Base-by-base conservation (phyloP, 257 asterid species). In the Salvia rosmarinus region DNA sequence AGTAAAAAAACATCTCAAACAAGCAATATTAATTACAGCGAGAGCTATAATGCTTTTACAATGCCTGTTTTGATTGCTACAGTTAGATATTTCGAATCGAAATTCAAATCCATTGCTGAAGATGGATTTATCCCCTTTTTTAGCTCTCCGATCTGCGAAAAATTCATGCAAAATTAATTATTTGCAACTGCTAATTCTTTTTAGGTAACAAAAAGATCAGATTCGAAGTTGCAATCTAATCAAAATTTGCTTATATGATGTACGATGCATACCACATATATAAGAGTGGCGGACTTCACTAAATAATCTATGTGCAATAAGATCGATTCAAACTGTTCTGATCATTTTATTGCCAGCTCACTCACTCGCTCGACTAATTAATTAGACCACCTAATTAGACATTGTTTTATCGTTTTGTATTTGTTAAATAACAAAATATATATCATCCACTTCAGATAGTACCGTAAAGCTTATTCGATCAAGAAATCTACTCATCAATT, bases 111-210 rank as follows among this genome's bases (percentile, higher is more conserved):
- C 88, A 72, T 85, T 52, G 87, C 68, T 62, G 98, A 90, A 34
- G 84, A 19, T 14, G 98, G 98, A 80, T 92, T 92, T 75, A 90
- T 66, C 76, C 98, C 98, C 73, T 85, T 87, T 82, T 88, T 88
- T 79, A 92, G 79, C 19, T 84, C 63, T 67, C 98, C 98, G 4
- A 92, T 87, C 98, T 92, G 93, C 73, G 78, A 44, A 59, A 23
- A 3, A 23, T 2, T n/a, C 25, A 55, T 4, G 16, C 35, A 46
- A 35, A 35, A 5, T 1, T 28, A 1, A 42, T 42, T 3, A 42
- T 42, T 42, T 9, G 14, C 13, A 42, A 1, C 47, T 42, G 47
- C 6, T 5, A 39, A 25, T 25, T 25, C 30, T 25, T 25, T 25
- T 25, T 25, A 25, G 30, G 30, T 25, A 25, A 25, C 30, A 25